A percentile compares a stretch with the other conserved stretches of the same genome.
Conservation (phyloP, 208 protist genomes). For the Crithidia bombi region DNA sequence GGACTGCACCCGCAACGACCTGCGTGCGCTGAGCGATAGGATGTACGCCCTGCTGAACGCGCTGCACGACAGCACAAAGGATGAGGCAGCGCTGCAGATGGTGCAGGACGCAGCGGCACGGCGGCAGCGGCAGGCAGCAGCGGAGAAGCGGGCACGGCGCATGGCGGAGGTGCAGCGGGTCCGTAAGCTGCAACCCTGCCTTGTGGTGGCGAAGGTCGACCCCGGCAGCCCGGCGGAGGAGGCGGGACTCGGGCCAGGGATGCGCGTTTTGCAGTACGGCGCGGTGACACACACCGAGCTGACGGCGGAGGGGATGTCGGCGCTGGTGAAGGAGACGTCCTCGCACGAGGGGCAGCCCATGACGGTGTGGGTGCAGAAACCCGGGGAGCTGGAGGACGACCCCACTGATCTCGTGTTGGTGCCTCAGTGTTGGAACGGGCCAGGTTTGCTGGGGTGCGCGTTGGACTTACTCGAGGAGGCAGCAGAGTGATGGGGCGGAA, state of each 20-base stretch:
- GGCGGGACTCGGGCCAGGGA: conserved; percentile 50
- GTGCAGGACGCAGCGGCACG: conserved; percentile 28
- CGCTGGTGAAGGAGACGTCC: conserved; percentile 43
- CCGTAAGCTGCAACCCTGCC: conserved; percentile 41
- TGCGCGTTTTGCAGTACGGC: conserved; percentile 70
- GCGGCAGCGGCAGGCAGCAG: conserved; percentile 35
- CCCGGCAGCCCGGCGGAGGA: conserved; percentile 58
- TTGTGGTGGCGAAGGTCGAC: conserved; percentile 51
- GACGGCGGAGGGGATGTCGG: conserved; percentile 33
- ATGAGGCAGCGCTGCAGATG: conserved; percentile 67
- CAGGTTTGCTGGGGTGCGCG: conserved; percentile 76
- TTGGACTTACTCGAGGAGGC: conserved; percentile 47
- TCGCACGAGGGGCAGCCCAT: conserved; percentile 53
- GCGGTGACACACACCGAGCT: conserved; percentile 47
- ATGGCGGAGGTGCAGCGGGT: conserved; percentile 41
- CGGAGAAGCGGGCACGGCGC: conserved; percentile 36
- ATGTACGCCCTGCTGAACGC: conserved; percentile 65
- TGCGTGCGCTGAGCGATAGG: conserved; percentile 46
- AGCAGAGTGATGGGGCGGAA: not conserved
- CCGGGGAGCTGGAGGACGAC: conserved; percentile 24
- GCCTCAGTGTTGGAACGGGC: conserved; percentile 69
- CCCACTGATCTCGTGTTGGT: conserved; percentile 60
- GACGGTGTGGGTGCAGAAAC: conserved; percentile 67
- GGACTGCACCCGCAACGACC: conserved; percentile 66
- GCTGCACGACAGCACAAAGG: conserved; percentile 58